phyloP scores from a whole-genome alignment of 164 flowering plant species.

The Cinnamomum chago region DNA sequence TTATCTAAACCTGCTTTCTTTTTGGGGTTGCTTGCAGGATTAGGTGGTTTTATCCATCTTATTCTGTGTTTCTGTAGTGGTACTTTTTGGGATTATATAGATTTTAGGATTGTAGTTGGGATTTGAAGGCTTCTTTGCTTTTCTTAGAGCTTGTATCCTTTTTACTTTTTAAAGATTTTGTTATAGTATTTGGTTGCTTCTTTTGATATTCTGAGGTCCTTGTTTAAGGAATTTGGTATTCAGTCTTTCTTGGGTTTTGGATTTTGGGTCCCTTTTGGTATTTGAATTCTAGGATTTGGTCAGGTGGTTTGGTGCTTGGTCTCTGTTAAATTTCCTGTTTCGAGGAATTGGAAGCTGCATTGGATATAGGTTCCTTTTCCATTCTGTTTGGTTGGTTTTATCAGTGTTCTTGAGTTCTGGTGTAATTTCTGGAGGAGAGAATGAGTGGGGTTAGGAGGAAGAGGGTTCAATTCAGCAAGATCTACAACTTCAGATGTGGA shows the following conservation, averaged over 20 bases:
- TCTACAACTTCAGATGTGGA: constrained; percentile 51
- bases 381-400: constrained; percentile 7
- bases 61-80: too few species aligned
- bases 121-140: too few species aligned
- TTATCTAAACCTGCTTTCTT: background rate
- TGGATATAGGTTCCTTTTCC: background rate
- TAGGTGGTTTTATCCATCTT: too few species aligned
- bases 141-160: background rate
- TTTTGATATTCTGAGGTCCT: constrained; percentile 1
- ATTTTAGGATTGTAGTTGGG: too few species aligned
- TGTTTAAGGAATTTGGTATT: background rate
- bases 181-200: constrained; percentile 3
- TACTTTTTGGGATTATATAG: too few species aligned
- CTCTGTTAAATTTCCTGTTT: background rate
- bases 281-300: background rate
- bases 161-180: background rate
- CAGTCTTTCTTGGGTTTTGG: background rate
- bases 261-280: background rate
- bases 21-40: too few species aligned
- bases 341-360: constrained; percentile 5
- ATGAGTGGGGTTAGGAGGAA: constrained; percentile 43
- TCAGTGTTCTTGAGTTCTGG: constrained; percentile 6
- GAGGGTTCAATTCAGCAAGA: constrained; percentile 50
- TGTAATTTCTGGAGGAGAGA: constrained; percentile 1
- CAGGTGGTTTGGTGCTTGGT: background rate